A percentile compares a stretch with the other conserved stretches of the same genome.
phyloP scores from a whole-genome alignment of 2,329 filamentous ascomycete species.

The Aspergillus fumigatiaffinis region DNA sequence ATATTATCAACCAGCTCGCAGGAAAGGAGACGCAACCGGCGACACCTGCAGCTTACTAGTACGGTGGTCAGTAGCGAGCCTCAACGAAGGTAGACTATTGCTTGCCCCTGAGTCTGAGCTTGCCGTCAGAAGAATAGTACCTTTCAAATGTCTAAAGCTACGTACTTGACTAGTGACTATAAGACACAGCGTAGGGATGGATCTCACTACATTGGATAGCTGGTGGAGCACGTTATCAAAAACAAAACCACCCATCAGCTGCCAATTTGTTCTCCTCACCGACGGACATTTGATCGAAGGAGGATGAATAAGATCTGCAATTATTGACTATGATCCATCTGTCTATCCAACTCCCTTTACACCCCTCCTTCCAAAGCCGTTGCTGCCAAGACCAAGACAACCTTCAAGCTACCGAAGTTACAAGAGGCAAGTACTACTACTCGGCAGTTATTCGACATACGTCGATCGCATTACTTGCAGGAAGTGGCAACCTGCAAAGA shows the following conservation, averaged over 20 bases:
- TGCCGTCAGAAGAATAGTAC: background rate
- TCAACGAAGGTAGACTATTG: background rate
- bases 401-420: no score
- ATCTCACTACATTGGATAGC: no score
- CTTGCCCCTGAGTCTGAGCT: background rate
- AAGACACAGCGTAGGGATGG: background rate
- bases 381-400: no score
- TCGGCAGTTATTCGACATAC: no score
- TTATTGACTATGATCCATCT: background rate
- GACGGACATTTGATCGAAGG: background rate
- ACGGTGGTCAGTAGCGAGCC: background rate
- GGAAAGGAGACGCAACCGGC: slow-evolving; percentile 17
- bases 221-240: no score
- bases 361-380: no score
- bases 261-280: background rate
- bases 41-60: slow-evolving; percentile 10
- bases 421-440: no score
- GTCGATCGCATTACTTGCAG: no score
- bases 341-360: no score
- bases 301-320: background rate
- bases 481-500: no score
- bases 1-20: slow-evolving; percentile 48
- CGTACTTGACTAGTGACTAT: background rate
- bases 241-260: no score
- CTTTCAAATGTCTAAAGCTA: background rate